Base-by-base conservation (phyloP, 2,329 filamentous ascomycete species). In the Fusarium anguioides region DNA sequence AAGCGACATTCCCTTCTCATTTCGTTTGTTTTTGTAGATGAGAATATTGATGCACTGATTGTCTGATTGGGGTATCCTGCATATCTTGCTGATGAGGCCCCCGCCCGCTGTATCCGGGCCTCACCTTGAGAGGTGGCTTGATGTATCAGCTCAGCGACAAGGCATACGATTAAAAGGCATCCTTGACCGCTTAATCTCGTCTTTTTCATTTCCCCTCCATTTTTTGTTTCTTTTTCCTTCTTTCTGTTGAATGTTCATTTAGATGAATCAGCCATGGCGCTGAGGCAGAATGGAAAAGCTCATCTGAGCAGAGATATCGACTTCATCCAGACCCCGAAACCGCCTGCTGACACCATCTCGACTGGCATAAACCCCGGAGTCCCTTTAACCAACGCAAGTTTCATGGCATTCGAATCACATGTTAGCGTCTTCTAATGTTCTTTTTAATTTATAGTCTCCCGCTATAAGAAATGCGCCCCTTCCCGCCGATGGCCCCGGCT, bases 391-490 rank as follows among this genome's bases (percentile, higher is more conserved):
- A 51, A 66, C 21, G 70, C 62, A 64, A 21, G 67, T 37, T 14
- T 9, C n/a, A 3, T 12, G 8, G 14, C 20, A 23, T 20, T 23
- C 8, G 20, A 2, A 12, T 8, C 12, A 31, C 29, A 8, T 20
- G 26, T 14, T 7, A 24, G n/a, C 6, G 33, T 15, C 20, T 52
- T 3, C 48, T 61, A 42, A 45, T 7, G 4, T 3, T 24, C 8
- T 11, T 4, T 4, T 8, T 12, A 9, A 42, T n/a, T n/a, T n/a
- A n/a, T 75, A 97, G 94, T 95, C 89, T 75, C 91, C 93, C 29
- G 82, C 93, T 49, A 97, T 97, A 80, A 91, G 95, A 77, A 97
- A 97, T 86, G 91, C 90, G 41, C 93, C 94, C 68, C 87, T 97
- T 20, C 94, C 94, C 36, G 94, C 93, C 68, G 94, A 97, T 78